Conservation (phyloP, 805 yeast species). For the Saccharomyces mikatae region DNA sequence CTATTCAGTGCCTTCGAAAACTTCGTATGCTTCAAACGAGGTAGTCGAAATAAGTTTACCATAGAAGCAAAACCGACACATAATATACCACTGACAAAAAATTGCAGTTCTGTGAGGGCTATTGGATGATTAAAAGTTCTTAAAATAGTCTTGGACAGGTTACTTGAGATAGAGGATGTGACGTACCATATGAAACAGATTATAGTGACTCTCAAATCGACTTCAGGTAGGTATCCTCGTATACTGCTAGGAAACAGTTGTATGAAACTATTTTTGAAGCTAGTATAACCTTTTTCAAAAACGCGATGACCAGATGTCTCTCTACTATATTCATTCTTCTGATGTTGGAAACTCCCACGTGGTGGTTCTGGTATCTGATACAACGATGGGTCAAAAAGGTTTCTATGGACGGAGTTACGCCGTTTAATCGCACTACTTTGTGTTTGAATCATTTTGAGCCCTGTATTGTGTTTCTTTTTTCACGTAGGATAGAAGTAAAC, state of each 20-base stretch:
- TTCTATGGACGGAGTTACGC: constrained; percentile 14
- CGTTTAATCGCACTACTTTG: constrained; percentile 10
- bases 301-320: background rate
- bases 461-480: background rate
- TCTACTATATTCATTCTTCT: background rate
- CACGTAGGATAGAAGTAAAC: background rate
- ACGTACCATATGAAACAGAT: constrained; percentile 76
- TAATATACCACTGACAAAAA: constrained; percentile 57
- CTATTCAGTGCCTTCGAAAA: constrained; percentile 11
- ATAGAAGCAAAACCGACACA: constrained; percentile 41
- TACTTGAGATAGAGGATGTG: constrained; percentile 71
- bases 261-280: constrained; percentile 6
- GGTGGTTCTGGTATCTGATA: constrained; percentile 13
- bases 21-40: constrained; percentile 10
- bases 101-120: constrained; percentile 85
- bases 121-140: constrained; percentile 68
- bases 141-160: constrained; percentile 71
- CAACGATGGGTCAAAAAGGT: constrained; percentile 18
- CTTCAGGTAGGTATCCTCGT: constrained; percentile 25
- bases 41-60: constrained; percentile 42
- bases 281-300: background rate
- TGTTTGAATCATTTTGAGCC: background rate
- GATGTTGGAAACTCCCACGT: constrained; percentile 6
- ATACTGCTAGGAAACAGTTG: constrained; percentile 9
- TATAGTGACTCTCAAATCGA: constrained; percentile 36